A percentile compares a stretch with the other conserved stretches of the same genome.
Conservation (phyloP, 2,329 filamentous ascomycete genomes). For the Domatiomyces globalis region DNA sequence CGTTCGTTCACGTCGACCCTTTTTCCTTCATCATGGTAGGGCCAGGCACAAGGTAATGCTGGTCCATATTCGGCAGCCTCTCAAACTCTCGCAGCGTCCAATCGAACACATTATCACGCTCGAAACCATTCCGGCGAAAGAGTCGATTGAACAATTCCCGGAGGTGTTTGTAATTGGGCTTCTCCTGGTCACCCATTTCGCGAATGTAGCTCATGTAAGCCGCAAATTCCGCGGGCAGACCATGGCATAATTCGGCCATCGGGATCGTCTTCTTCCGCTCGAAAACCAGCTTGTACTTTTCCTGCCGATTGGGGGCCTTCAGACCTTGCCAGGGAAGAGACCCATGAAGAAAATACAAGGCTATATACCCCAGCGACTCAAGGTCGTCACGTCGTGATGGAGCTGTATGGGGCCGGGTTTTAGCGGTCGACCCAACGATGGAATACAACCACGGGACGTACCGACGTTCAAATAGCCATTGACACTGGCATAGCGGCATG, state of each 20-base stretch:
- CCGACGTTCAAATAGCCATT: slow-evolving; percentile 14
- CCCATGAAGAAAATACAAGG: slow-evolving; percentile 57
- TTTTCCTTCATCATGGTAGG: too few species aligned
- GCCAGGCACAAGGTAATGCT: too few species aligned
- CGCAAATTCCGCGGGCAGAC: slow-evolving; percentile 15
- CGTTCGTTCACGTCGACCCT: too few species aligned
- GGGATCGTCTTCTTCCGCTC: slow-evolving; percentile 17
- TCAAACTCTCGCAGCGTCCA: slow-evolving; percentile 16
- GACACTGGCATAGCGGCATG: slow-evolving; percentile 18
- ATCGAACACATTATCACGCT: slow-evolving; percentile 18
- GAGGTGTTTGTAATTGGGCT: slow-evolving; percentile 16
- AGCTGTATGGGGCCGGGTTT: slow-evolving; percentile 2
- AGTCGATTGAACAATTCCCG: slow-evolving; percentile 12
- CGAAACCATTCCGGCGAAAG: slow-evolving; percentile 11
- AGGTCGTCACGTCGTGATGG: slow-evolving; percentile 4
- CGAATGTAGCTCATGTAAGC: slow-evolving; percentile 15
- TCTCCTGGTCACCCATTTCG: slow-evolving; percentile 6
- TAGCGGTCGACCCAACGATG: slow-evolving; percentile 4
- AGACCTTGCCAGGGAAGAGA: slow-evolving; percentile 58
- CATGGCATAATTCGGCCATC: slow-evolving; percentile 15
- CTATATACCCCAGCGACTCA: slow-evolving; percentile 42
- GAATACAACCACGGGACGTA: slow-evolving; percentile 8
- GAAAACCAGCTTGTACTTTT: slow-evolving; percentile 6
- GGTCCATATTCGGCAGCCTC: not conserved
- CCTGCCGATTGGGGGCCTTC: slow-evolving; percentile 33